Evolutionary conservation across 2,329 filamentous ascomycete species (phyloP).

Genomic region (Helminthosporium solani): DNA sequence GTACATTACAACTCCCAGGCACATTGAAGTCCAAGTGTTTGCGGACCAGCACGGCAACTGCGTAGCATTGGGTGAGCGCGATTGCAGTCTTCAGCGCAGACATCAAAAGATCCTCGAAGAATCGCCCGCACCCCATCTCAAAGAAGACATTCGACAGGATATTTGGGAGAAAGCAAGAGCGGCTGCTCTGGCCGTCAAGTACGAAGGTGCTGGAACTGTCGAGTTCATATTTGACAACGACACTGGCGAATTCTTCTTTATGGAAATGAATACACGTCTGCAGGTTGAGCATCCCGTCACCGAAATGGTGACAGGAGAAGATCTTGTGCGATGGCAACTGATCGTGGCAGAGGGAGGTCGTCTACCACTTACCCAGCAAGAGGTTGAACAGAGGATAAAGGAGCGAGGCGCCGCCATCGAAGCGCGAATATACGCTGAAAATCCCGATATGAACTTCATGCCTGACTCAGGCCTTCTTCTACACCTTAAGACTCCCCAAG

Average conservation of each 20-base stretch:
- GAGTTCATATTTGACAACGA: constrained; percentile 72
- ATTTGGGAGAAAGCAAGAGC: constrained; percentile 65
- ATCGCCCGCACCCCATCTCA: constrained; percentile 63
- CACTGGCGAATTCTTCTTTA: constrained; percentile 66
- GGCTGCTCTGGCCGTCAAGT: constrained; percentile 63
- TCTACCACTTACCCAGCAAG: constrained; percentile 64
- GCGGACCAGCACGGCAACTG: constrained; percentile 66
- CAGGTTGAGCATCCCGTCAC: constrained; percentile 98
- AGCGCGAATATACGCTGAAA: constrained; percentile 94
- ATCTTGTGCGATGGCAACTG: constrained; percentile 95
- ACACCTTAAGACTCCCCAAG: constrained; percentile 73
- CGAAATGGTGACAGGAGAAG: constrained; percentile 72
- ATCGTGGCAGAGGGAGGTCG: constrained; percentile 73
- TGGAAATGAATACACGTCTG: constrained; percentile 76
- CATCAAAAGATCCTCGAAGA: constrained; percentile 69
- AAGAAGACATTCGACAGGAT: constrained; percentile 60
- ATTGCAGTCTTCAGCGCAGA: constrained; percentile 65
- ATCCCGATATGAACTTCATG: constrained; percentile 86
- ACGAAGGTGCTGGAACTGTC: constrained; percentile 66
- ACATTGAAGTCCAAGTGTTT: constrained; percentile 69
- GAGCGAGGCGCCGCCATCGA: constrained; percentile 85
- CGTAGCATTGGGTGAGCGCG: constrained; percentile 64
- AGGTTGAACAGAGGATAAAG: constrained; percentile 69
- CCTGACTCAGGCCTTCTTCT: constrained; percentile 88
- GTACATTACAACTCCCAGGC: constrained; percentile 65